phyloP scores from a whole-genome alignment of 129 eudicot species.

The Flaveria brownii region DNA sequence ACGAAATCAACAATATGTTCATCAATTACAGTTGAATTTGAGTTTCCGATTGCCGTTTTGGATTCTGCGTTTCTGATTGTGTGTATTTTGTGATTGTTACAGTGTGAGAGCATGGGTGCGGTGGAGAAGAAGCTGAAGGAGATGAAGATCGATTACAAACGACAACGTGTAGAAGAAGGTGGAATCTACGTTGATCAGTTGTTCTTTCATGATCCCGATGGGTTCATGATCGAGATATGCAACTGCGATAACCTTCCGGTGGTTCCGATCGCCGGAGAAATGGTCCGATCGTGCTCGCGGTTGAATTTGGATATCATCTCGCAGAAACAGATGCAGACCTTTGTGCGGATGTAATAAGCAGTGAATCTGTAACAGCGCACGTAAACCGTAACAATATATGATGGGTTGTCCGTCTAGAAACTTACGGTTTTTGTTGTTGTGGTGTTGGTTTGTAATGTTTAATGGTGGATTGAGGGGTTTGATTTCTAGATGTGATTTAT shows the following conservation, averaged over 20 bases:
- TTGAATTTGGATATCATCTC: conserved; percentile 51
- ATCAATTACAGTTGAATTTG: no score
- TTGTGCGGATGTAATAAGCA: conserved; percentile 36
- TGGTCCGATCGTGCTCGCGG: conserved; percentile 80
- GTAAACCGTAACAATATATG: no score
- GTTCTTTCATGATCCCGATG: conserved; percentile 96
- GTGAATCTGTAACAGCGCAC: background rate
- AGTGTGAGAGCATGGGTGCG: conserved; percentile 94
- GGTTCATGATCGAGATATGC: conserved; percentile 93
- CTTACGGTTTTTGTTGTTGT: no score
- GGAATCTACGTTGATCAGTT: conserved; percentile 83
- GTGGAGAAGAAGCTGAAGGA: conserved; percentile 90
- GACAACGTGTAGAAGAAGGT: conserved; percentile 79
- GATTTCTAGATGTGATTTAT: no score
- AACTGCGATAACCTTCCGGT: conserved; percentile 89
- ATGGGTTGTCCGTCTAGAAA: no score
- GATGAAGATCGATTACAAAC: conserved; percentile 62
- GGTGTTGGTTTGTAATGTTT: no score
- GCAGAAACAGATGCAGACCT: conserved; percentile 35
- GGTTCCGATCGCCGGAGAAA: conserved; percentile 74
- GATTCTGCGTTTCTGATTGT: background rate
- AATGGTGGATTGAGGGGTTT: no score
- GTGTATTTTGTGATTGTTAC: background rate
- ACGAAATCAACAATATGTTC: background rate
- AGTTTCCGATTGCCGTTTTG: no score